Evolutionary conservation across 2,329 filamentous ascomycete species (phyloP).

Genomic region (Coniochaeta pulveracea): DNA sequence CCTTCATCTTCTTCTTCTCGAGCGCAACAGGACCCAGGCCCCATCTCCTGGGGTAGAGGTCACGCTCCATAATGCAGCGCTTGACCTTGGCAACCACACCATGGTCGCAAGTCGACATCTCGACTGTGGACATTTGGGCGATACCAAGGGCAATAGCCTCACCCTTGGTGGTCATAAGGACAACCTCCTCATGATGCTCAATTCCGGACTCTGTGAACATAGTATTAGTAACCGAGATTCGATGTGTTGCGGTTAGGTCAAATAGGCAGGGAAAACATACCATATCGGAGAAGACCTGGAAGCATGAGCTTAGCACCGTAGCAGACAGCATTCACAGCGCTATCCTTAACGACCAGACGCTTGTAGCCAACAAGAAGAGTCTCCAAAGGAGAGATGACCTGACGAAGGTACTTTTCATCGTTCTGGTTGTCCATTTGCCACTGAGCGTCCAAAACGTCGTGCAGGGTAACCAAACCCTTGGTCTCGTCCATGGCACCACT

Average conservation of each 20-base stretch:
- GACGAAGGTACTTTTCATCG: slow-evolving; percentile 85
- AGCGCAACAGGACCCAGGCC: slow-evolving; percentile 84
- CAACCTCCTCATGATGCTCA: slow-evolving; percentile 90
- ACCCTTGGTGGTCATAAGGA: slow-evolving; percentile 98
- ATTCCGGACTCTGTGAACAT: slow-evolving; percentile 57
- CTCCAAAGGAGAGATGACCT: slow-evolving; percentile 86
- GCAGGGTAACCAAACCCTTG: slow-evolving; percentile 80
- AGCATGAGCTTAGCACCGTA: slow-evolving; percentile 99
- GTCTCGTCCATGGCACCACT: slow-evolving; percentile 92
- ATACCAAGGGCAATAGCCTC: slow-evolving; percentile 96
- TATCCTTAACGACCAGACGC: slow-evolving; percentile 95
- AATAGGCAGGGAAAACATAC: slow-evolving; percentile 34
- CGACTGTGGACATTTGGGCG: slow-evolving; percentile 94
- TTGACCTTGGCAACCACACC: slow-evolving; percentile 98
- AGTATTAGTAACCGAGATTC: slow-evolving; percentile 23
- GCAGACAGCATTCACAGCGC: slow-evolving; percentile 91
- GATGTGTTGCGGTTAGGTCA: too few species aligned
- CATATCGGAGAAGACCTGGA: slow-evolving; percentile 85
- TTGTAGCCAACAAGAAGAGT: slow-evolving; percentile 88
- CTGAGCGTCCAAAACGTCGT: slow-evolving; percentile 92
- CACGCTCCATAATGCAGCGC: slow-evolving; percentile 99
- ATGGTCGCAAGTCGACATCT: slow-evolving; percentile 94
- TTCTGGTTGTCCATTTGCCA: slow-evolving; percentile 93
- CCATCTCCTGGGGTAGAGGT: slow-evolving; percentile 94
- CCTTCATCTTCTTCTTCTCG: slow-evolving; percentile 99